A percentile compares a stretch with the other conserved stretches of the same genome.
phyloP scores from a whole-genome alignment of 495 filamentous ascomycete genomes.

The Penicillium simplicissimum region DNA sequence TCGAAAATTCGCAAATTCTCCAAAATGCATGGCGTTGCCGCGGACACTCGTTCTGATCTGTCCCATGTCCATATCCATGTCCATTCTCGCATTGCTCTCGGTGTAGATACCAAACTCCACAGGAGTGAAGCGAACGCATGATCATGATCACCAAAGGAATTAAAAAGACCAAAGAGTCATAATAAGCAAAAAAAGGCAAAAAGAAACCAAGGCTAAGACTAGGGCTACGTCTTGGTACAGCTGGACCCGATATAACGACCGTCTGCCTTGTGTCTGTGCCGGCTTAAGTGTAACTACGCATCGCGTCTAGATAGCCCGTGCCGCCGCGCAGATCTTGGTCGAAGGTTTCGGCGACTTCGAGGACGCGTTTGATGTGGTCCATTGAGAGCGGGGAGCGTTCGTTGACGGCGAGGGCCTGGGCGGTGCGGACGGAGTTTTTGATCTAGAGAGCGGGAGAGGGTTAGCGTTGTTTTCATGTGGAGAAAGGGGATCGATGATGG shows the following conservation, averaged over 20 bases:
- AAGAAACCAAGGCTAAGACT: background rate
- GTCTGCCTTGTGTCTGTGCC: background rate
- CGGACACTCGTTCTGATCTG: background rate
- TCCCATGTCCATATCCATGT: background rate
- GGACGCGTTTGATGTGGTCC: slow-evolving; percentile 78
- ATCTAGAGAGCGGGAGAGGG: slow-evolving; percentile 54
- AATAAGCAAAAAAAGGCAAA: background rate
- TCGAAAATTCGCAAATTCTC: background rate
- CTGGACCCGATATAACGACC: no score
- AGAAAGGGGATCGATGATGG: background rate
- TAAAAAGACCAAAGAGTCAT: background rate
- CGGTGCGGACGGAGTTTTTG: slow-evolving; percentile 88
- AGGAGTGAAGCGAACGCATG: background rate
- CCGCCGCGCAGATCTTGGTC: slow-evolving; percentile 74
- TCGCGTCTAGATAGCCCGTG: slow-evolving; percentile 54
- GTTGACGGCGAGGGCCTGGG: slow-evolving; percentile 81
- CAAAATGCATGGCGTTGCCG: background rate
- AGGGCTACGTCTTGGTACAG: no score
- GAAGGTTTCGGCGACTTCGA: slow-evolving; percentile 81
- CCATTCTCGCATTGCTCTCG: background rate
- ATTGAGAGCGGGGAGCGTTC: slow-evolving; percentile 69
- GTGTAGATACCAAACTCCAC: background rate
- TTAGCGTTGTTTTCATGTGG: background rate
- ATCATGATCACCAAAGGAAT: background rate
- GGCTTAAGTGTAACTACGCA: slow-evolving; percentile 51